A percentile compares a stretch with the other conserved stretches of the same genome.
These are phyloP conservation scores for Blastobotrys elegans DNA, from an alignment of 1,139 yeast species.

Conservation along the genomic window DNA sequence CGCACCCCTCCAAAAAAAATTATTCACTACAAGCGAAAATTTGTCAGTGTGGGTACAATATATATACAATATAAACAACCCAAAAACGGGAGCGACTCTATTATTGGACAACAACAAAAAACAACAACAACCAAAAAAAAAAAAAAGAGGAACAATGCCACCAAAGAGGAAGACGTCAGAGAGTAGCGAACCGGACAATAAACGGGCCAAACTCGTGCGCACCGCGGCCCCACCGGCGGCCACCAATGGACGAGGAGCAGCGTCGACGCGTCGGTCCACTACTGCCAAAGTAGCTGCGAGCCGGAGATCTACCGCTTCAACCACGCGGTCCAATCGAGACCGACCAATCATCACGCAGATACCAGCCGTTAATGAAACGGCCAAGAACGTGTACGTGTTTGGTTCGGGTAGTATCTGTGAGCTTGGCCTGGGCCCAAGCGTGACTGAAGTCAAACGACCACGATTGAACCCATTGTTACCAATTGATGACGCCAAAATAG, in stretches of 20 bases:
- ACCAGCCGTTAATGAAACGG: conserved; percentile 41
- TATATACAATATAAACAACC: no score
- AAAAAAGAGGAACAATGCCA: conserved; percentile 8
- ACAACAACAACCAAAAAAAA: no score
- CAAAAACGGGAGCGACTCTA: no score
- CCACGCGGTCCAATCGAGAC: conserved; percentile 7
- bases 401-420: conserved; percentile 98
- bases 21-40: no score
- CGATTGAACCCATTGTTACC: conserved; percentile 75
- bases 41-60: no score
- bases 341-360: conserved; percentile 20
- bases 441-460: conserved; percentile 93
- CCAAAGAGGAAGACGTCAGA: conserved; percentile 18
- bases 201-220: conserved; percentile 15
- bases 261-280: conserved; percentile 22
- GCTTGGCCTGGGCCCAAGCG: conserved; percentile 88
- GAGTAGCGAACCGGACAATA: conserved; percentile 15
- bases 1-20: background rate
- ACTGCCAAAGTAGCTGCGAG: background rate
- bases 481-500: conserved; percentile 58
- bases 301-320: background rate
- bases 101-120: no score
- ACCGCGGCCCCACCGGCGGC: conserved; percentile 18
- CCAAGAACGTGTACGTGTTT: conserved; percentile 81
- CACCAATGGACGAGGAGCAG: background rate